A percentile compares a stretch with the other conserved stretches of the same genome.
These are phyloP conservation scores for Citrus trifoliata DNA, from an alignment of 345 rosid species.

Conservation along the genomic window DNA sequence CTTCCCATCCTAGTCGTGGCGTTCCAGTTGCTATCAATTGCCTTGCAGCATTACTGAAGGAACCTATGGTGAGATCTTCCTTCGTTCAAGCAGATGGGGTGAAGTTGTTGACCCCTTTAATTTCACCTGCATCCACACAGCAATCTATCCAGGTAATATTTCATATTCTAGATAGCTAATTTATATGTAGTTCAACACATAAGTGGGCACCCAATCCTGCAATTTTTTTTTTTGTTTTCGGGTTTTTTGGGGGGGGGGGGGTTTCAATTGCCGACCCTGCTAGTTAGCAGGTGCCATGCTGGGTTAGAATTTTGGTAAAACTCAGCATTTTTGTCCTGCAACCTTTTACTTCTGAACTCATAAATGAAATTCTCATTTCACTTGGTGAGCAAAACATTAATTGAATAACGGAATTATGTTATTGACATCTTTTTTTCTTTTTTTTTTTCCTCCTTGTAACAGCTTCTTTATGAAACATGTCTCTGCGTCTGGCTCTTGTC, in stretches of 20 bases:
- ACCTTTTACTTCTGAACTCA: not conserved
- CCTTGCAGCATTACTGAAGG: conserved; percentile 75
- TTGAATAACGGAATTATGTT: not conserved
- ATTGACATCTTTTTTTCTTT: conserved; percentile 9
- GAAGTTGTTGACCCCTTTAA: conserved; percentile 79
- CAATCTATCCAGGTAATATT: conserved; percentile 85
- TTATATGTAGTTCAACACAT: not conserved
- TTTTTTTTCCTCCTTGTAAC: conserved; percentile 20
- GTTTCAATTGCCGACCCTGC: not conserved
- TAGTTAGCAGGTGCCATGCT: not conserved
- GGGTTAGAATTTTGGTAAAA: not conserved
- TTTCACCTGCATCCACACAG: conserved; percentile 94
- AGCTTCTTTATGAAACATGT: conserved; percentile 97
- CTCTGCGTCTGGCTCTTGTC: conserved; percentile 94
- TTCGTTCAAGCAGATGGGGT: conserved; percentile 92
- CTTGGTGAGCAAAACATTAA: not conserved
- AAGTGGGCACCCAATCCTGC: not conserved
- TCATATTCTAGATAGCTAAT: not conserved
- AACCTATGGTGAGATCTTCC: conserved; percentile 84
- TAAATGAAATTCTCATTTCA: conserved; percentile 2
- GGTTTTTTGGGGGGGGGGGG: no score
- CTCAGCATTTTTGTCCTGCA: not conserved
- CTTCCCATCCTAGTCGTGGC: conserved; percentile 83
- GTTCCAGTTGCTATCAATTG: conserved; percentile 75
- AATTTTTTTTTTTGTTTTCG: no score